phyloP scores from a whole-genome alignment of 495 filamentous ascomycete genomes.

The Podospora pseudopauciseta region DNA sequence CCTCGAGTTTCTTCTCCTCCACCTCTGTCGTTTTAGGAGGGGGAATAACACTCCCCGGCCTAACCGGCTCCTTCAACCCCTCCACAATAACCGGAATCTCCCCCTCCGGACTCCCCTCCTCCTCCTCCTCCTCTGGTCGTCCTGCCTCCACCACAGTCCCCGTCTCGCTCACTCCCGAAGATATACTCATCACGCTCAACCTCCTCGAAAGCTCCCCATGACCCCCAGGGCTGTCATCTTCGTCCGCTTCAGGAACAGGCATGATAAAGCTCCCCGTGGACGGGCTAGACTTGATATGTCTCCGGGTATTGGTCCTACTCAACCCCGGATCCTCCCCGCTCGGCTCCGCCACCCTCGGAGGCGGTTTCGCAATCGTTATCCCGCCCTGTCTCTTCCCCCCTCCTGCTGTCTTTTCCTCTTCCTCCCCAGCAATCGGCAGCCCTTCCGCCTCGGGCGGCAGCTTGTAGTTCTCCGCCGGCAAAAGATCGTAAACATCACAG shows the following conservation, averaged over 20 bases:
- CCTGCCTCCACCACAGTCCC: background rate
- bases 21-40: conserved; percentile 11
- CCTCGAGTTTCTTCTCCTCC: background rate
- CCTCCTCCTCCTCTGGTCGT: conserved; percentile 26
- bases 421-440: conserved; percentile 31
- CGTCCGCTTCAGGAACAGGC: conserved; percentile 67
- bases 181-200: conserved; percentile 38
- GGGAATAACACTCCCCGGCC: conserved; percentile 28
- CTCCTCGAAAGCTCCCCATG: conserved; percentile 35
- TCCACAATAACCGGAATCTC: conserved; percentile 46
- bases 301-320: conserved; percentile 60
- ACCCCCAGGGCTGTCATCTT: conserved; percentile 49
- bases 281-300: conserved; percentile 68
- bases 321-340: conserved; percentile 36
- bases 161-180: conserved; percentile 11
- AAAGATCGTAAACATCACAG: conserved; percentile 81
- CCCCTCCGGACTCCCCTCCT: conserved; percentile 35
- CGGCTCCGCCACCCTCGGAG: conserved; percentile 26
- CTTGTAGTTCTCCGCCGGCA: conserved; percentile 92
- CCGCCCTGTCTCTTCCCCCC: conserved; percentile 5
- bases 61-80: conserved; percentile 14
- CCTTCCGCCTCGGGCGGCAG: conserved; percentile 92
- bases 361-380: conserved; percentile 48
- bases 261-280: conserved; percentile 70
- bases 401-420: conserved; percentile 9